Conservation (phyloP, 2,329 filamentous ascomycete species). For the Graphilbum fragrans region DNA sequence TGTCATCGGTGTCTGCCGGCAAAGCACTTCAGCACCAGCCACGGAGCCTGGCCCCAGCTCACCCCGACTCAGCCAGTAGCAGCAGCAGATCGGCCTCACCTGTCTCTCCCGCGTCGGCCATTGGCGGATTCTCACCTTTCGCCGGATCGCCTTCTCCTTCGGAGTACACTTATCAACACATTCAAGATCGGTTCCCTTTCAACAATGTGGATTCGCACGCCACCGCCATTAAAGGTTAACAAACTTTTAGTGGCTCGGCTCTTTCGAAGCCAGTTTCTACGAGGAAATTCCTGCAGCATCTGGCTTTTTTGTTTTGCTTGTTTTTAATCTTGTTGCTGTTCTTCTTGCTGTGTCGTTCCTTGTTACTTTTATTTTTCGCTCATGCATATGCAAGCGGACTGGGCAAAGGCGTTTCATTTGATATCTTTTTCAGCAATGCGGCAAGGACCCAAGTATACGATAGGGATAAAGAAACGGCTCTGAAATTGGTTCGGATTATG, state of each 20-base stretch:
- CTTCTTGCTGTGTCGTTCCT: background rate
- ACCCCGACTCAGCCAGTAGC: slow-evolving; percentile 14
- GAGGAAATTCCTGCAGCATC: background rate
- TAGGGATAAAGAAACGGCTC: background rate
- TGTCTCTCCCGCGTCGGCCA: slow-evolving; percentile 31
- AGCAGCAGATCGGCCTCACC: slow-evolving; percentile 19
- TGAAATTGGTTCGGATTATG: background rate
- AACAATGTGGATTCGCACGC: slow-evolving; percentile 34
- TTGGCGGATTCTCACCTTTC: slow-evolving; percentile 29
- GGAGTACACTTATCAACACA: slow-evolving; percentile 27
- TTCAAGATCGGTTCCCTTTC: slow-evolving; percentile 36
- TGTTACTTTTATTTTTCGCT: background rate
- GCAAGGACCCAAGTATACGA: background rate
- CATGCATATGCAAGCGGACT: background rate
- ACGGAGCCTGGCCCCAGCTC: slow-evolving; percentile 9
- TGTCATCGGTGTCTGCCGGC: slow-evolving; percentile 14
- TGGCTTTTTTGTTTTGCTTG: background rate
- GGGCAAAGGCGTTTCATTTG: background rate
- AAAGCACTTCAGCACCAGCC: slow-evolving; percentile 4
- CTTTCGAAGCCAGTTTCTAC: no score
- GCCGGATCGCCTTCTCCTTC: slow-evolving; percentile 29
- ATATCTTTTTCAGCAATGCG: background rate
- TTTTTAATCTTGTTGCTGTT: background rate
- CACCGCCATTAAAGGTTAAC: slow-evolving; percentile 33
- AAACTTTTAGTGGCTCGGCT: no score